Evolutionary conservation across 768 basidiomycete species (phyloP), one percentile per base, ranked within the genome.

Genomic region (Xerocomellus intermedius): DNA sequence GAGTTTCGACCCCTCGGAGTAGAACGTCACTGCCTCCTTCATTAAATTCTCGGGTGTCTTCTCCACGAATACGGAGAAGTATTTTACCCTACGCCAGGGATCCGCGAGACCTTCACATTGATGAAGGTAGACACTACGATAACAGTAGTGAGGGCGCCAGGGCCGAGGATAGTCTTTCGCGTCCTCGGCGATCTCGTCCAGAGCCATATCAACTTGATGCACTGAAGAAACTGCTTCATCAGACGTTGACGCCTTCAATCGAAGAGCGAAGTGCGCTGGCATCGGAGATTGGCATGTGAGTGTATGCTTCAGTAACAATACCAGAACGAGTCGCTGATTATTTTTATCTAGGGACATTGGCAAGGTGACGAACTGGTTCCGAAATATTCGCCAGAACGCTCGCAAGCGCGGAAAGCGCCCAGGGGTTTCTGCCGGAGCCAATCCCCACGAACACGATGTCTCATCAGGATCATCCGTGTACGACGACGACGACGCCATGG

Each of bases 281-380:
- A 9, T 75, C 80, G 22, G 85, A 91, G 73, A 82, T 91, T 55
- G 89, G 87, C 73, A 91, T 92, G 82, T 85, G 71, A 68, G 81
- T 75, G 46, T 58, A 64, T 45, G 42, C 28, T 26, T 26, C 33
- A 30, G 12, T 17, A 14, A 37, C 12, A 5, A 4, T 28, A 2
- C 17, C 30, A 17, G 43, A 42, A 51, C 54, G 28, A 38, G 48
- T 63, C 16, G 26, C 33, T 62, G 55, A 54, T 64, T 50, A 52
- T 57, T 26, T 19, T 39, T 53, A 49, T 50, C 14, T 54, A 85
- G 83, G 89, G 89, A 92, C 71, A 70, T 91, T 53, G 86, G 84
- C 59, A 90, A 89, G 72, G 89, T 92, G 49, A 90, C 89, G 17
- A 92, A 92, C 68, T 92, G 89, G 89, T 91, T 91, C 77, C 79